A percentile compares a stretch with the other conserved stretches of the same genome.
Evolutionary conservation across 2,329 filamentous ascomycete genomes (phyloP).

Genomic region (Hymenoscyphus occultus): DNA sequence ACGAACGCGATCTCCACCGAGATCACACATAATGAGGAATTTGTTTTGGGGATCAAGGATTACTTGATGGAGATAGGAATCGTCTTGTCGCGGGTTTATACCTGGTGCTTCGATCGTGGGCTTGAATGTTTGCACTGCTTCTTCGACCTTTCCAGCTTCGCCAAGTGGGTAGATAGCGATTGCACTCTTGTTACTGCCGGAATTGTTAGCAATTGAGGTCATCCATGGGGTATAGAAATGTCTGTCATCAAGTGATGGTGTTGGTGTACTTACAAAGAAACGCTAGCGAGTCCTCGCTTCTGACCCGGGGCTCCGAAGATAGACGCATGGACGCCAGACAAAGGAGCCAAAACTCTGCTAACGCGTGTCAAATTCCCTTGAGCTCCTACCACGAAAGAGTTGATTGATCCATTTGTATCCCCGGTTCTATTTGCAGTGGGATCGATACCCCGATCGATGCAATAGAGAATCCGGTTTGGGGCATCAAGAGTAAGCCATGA

Average conservation of each 20-base stretch:
- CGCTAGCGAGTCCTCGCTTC: constrained; percentile 16
- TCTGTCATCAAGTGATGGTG: not conserved
- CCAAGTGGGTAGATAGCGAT: constrained; percentile 3
- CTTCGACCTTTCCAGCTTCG: not conserved
- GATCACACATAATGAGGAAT: constrained; percentile 48
- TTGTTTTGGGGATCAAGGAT: constrained; percentile 48
- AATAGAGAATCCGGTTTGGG: constrained; percentile 19
- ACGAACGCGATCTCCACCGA: constrained; percentile 47
- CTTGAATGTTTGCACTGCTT: constrained; percentile 4
- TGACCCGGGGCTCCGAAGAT: constrained; percentile 12
- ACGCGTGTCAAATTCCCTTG: constrained; percentile 12
- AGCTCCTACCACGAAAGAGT: constrained; percentile 14
- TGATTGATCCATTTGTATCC: constrained; percentile 17
- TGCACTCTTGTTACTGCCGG: constrained; percentile 16
- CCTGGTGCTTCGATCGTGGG: constrained; percentile 12
- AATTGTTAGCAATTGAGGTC: not conserved
- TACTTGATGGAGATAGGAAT: constrained; percentile 47
- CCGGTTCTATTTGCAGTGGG: not conserved
- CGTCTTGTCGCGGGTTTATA: constrained; percentile 38
- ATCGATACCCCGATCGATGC: constrained; percentile 16
- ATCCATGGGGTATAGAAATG: not conserved
- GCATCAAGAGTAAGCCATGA: constrained; percentile 18
- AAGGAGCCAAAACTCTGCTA: constrained; percentile 13
- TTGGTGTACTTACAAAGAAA: constrained; percentile 15
- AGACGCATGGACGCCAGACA: constrained; percentile 10